Conservation (phyloP, 805 yeast genomes). For the Lipomyces chichibuensis region DNA sequence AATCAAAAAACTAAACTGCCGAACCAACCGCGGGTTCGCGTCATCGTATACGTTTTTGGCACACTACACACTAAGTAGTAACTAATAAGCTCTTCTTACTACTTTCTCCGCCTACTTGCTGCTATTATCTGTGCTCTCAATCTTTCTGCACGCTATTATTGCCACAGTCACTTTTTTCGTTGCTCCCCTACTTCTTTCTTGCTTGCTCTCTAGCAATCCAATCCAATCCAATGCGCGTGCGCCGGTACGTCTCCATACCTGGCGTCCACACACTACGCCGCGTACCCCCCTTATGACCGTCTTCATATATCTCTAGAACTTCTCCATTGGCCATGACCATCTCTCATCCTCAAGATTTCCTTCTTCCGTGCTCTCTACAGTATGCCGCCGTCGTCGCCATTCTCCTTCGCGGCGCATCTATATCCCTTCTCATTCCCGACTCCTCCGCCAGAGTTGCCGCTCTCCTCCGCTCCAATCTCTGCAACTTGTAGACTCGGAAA, state of each 20-base stretch:
- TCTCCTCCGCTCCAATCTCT: background rate
- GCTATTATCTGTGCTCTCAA: background rate
- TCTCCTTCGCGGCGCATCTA: slow-evolving; percentile 3
- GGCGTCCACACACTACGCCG: too few relatives aligned
- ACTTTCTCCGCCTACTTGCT: too few relatives aligned
- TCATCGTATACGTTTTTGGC: too few relatives aligned
- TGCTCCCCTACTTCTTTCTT: too few relatives aligned
- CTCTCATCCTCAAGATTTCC: background rate
- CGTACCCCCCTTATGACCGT: background rate
- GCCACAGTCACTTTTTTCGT: background rate
- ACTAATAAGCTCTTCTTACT: too few relatives aligned
- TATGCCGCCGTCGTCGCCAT: slow-evolving; percentile 3
- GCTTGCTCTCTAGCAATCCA: background rate
- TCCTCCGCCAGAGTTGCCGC: slow-evolving; percentile 19
- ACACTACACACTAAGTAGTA: too few relatives aligned
- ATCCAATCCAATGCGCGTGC: background rate
- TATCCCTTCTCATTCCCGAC: slow-evolving; percentile 15
- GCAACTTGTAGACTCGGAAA: background rate
- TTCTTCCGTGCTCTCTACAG: background rate
- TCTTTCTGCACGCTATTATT: too few relatives aligned
- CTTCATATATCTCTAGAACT: background rate
- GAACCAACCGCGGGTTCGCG: too few relatives aligned
- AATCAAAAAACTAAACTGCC: too few relatives aligned
- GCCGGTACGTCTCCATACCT: background rate
- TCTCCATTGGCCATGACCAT: background rate